These are phyloP conservation scores for Blastocystis sp. DNA, from an alignment of 352 stramenopile genomes.

Conservation along the genomic window DNA sequence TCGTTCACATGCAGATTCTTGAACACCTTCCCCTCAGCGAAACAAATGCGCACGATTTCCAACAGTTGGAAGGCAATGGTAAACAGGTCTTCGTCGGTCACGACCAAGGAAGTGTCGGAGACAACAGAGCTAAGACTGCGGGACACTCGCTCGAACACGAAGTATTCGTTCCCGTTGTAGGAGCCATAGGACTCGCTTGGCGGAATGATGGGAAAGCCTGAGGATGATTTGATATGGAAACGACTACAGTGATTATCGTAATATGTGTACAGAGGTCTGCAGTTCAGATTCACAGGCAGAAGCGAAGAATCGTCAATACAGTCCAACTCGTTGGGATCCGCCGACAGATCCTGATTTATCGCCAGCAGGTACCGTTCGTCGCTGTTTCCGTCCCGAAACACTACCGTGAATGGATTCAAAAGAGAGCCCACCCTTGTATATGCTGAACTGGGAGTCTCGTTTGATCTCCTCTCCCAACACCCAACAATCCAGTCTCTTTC, in stretches of 20 bases:
- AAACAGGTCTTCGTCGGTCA: conserved; percentile 10
- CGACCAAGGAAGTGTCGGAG: neutral
- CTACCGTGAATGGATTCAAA: neutral
- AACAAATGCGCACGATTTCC: conserved; percentile 14
- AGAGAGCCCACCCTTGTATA: conserved; percentile 10
- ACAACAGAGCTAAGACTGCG: conserved; percentile 21
- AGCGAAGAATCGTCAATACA: neutral
- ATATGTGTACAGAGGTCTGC: conserved; percentile 34
- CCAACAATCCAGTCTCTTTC: conserved; percentile 27
- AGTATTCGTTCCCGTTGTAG: conserved; percentile 57
- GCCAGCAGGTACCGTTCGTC: conserved; percentile 33
- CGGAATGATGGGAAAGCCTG: conserved; percentile 63
- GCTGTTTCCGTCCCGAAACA: neutral
- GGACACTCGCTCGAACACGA: conserved; percentile 31
- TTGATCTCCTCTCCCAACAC: conserved; percentile 27
- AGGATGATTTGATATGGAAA: neutral
- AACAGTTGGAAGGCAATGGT: conserved; percentile 20
- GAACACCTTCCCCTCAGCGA: neutral
- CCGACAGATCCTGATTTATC: conserved; percentile 4
- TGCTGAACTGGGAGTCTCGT: neutral
- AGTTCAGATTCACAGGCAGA: conserved; percentile 31
- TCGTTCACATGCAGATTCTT: conserved; percentile 62
- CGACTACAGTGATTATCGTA: conserved; percentile 53
- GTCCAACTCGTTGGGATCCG: neutral
- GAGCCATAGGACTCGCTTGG: neutral